A percentile compares a stretch with the other conserved stretches of the same genome.
These are phyloP conservation scores for Penicillium bovifimosum DNA, from an alignment of 495 filamentous ascomycete genomes.

Conservation along the genomic window DNA sequence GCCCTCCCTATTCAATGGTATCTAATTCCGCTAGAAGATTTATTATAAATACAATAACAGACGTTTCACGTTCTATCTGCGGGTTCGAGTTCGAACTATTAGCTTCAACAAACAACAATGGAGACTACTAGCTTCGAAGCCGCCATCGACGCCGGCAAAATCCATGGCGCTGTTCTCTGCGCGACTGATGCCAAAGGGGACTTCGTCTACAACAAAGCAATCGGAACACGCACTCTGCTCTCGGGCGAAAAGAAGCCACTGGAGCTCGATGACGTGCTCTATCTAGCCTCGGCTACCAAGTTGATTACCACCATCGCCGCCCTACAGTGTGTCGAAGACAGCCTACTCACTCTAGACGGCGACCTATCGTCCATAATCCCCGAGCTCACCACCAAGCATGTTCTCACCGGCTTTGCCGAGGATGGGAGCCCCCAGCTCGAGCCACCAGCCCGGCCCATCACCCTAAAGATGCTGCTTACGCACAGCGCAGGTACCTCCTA, in stretches of 20 bases:
- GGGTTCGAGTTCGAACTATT: no score
- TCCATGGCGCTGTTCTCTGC: conserved; percentile 24
- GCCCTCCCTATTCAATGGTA: no score
- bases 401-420: conserved; percentile 37
- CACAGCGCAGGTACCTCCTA: conserved; percentile 47
- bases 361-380: conserved; percentile 36
- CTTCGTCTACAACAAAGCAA: conserved; percentile 26
- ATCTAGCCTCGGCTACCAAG: conserved; percentile 24
- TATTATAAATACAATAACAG: no score
- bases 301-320: conserved; percentile 23
- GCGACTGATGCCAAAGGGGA: conserved; percentile 17
- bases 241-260: conserved; percentile 36
- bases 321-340: conserved; percentile 47
- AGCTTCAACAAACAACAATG: conserved; percentile 5
- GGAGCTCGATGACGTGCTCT: conserved; percentile 28
- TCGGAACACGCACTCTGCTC: conserved; percentile 30
- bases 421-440: conserved; percentile 23
- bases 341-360: conserved; percentile 35
- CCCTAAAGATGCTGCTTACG: conserved; percentile 42
- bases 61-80: no score
- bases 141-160: conserved; percentile 23
- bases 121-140: conserved; percentile 23
- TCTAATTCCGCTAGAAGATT: no score
- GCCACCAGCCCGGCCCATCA: conserved; percentile 28
- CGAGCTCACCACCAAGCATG: conserved; percentile 32